Evolutionary conservation across 305 asterid species (phyloP).

Genomic region (Petunia hybrid): DNA sequence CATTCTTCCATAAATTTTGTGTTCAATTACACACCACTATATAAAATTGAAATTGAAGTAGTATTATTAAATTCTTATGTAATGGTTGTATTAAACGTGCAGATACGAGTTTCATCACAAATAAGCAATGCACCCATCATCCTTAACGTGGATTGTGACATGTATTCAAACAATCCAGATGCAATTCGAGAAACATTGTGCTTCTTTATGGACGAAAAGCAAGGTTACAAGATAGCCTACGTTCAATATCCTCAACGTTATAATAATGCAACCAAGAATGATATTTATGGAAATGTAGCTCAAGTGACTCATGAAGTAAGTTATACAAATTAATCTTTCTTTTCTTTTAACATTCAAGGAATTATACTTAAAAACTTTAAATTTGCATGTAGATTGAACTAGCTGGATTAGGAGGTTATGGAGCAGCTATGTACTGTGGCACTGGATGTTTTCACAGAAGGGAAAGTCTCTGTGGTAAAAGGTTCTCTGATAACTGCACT

Average conservation of each 20-base stretch:
- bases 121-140: conserved; percentile 84
- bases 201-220: conserved; percentile 73
- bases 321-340: neutral
- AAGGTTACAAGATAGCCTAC: conserved; percentile 55
- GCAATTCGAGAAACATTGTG: conserved; percentile 67
- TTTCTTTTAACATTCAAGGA: neutral
- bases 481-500: conserved; percentile 32
- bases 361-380: conserved; percentile 25
- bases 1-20: neutral
- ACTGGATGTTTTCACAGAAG: conserved; percentile 88
- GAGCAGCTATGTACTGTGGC: conserved; percentile 67
- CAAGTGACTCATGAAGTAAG: conserved; percentile 47
- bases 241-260: conserved; percentile 72
- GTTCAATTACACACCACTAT: neutral
- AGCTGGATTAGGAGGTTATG: conserved; percentile 65
- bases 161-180: conserved; percentile 80
- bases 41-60: neutral
- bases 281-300: conserved; percentile 52
- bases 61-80: neutral
- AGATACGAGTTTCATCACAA: conserved; percentile 74
- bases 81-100: neutral
- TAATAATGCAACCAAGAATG: conserved; percentile 55
- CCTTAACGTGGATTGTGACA: conserved; percentile 89
- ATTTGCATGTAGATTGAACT: conserved; percentile 64
- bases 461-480: conserved; percentile 60